Evolutionary conservation across 2,329 filamentous ascomycete genomes (phyloP).

Genomic region (Corniculantispora saksenae): DNA sequence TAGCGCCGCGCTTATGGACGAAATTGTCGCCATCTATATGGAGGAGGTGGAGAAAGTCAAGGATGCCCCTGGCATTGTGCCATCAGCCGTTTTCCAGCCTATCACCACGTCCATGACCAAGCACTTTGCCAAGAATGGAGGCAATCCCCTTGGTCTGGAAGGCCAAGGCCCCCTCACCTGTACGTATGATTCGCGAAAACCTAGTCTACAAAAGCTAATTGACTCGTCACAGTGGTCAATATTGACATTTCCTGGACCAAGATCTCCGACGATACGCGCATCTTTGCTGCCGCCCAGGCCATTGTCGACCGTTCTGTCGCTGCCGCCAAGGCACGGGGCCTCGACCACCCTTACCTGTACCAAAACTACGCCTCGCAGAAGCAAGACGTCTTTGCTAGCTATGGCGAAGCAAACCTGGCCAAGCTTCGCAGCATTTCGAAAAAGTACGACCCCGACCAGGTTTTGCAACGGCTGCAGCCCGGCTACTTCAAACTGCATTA

Average conservation of each 20-base stretch:
- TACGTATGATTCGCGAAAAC: neutral
- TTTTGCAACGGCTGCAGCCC: slow-evolving; percentile 38
- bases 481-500: slow-evolving; percentile 42
- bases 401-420: slow-evolving; percentile 40
- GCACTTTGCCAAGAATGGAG: slow-evolving; percentile 35
- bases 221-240: slow-evolving; percentile 24
- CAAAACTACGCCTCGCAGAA: slow-evolving; percentile 47
- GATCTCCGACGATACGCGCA: slow-evolving; percentile 34
- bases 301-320: slow-evolving; percentile 30
- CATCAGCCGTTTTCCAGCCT: slow-evolving; percentile 39
- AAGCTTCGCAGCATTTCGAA: slow-evolving; percentile 31
- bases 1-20: slow-evolving; percentile 24
- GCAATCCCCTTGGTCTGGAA: slow-evolving; percentile 34
- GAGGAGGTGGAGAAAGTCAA: slow-evolving; percentile 26
- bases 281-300: slow-evolving; percentile 30
- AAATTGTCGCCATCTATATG: slow-evolving; percentile 26
- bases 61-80: slow-evolving; percentile 27
- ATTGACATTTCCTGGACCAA: slow-evolving; percentile 30
- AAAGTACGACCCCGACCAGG: slow-evolving; percentile 40
- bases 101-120: slow-evolving; percentile 40
- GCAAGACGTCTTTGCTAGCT: slow-evolving; percentile 43
- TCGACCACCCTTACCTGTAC: slow-evolving; percentile 43
- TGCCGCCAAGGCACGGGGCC: slow-evolving; percentile 32
- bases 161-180: slow-evolving; percentile 29
- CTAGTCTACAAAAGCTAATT: neutral